A percentile compares a stretch with the other conserved stretches of the same genome.
phyloP scores from a whole-genome alignment of 2,329 filamentous ascomycete species.

The Cladosporium sp. region DNA sequence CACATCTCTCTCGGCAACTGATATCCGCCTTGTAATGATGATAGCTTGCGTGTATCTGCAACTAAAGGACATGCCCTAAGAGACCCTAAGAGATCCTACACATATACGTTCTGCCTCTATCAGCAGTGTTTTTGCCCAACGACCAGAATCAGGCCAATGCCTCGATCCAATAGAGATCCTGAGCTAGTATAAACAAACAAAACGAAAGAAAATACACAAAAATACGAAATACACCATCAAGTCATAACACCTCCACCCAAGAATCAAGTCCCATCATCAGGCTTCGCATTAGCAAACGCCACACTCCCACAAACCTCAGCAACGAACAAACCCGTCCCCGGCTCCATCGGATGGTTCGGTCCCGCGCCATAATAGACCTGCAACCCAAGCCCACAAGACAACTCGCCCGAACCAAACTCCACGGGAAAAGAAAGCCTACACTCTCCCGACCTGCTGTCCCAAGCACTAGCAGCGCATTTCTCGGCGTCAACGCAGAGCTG shows the following conservation, averaged over 20 bases:
- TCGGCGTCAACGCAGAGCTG: slow-evolving; percentile 28
- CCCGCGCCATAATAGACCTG: slow-evolving; percentile 27
- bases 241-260: slow-evolving; percentile 9
- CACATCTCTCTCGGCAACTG: too few species aligned
- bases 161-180: too few species aligned
- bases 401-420: slow-evolving; percentile 18
- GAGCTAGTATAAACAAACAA: too few species aligned
- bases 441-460: slow-evolving; percentile 25
- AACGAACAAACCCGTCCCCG: slow-evolving; percentile 27
- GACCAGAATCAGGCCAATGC: too few species aligned
- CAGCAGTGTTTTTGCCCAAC: too few species aligned
- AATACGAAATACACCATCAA: too few species aligned
- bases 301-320: slow-evolving; percentile 26
- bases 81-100: too few species aligned
- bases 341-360: slow-evolving; percentile 27
- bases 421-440: slow-evolving; percentile 29
- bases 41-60: too few species aligned
- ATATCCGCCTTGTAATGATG: too few species aligned
- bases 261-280: slow-evolving; percentile 30
- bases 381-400: slow-evolving; percentile 27
- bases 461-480: slow-evolving; percentile 26
- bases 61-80: too few species aligned
- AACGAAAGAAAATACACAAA: too few species aligned
- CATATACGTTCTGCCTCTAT: too few species aligned
- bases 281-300: slow-evolving; percentile 22